A percentile compares a stretch with the other conserved stretches of the same genome.
Conservation (phyloP, 805 yeast species). For the Pichia manshurica region DNA sequence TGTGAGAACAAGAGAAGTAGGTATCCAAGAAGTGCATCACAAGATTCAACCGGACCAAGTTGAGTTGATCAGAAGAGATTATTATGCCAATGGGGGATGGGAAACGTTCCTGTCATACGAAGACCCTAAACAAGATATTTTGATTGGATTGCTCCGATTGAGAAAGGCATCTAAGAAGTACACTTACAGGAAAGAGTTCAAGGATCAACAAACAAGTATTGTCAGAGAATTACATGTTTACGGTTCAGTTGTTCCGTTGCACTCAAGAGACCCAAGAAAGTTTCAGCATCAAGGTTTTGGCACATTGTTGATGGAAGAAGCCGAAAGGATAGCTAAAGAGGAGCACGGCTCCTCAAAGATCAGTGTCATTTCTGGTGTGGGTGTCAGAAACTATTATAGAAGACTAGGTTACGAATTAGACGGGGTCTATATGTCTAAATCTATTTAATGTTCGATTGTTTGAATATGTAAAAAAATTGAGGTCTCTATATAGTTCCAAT, state of each 20-base stretch:
- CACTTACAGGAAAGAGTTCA: constrained; percentile 87
- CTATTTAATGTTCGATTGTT: not conserved
- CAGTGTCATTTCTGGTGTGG: constrained; percentile 94
- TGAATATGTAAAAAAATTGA: not conserved
- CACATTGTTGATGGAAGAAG: constrained; percentile 95
- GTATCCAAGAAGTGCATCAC: constrained; percentile 97
- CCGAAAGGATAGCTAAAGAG: constrained; percentile 89
- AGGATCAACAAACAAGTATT: constrained; percentile 76
- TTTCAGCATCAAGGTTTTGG: constrained; percentile 99
- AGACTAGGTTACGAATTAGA: constrained; percentile 87
- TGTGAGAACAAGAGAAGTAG: constrained; percentile 96
- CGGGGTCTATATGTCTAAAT: constrained; percentile 96
- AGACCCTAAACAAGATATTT: constrained; percentile 93
- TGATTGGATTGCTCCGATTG: constrained; percentile 83
- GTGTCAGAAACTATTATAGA: constrained; percentile 93
- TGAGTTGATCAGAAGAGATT: constrained; percentile 90
- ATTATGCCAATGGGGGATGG: constrained; percentile 98
- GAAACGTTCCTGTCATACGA: constrained; percentile 94
- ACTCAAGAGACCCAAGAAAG: constrained; percentile 93
- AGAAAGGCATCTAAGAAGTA: constrained; percentile 84
- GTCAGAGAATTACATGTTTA: constrained; percentile 97
- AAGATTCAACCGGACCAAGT: constrained; percentile 96
- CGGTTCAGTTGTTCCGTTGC: constrained; percentile 95
- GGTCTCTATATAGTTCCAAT: too few species aligned
- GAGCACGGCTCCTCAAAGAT: constrained; percentile 92